A percentile compares a stretch with the other conserved stretches of the same genome.
Evolutionary conservation across 75 land plant genomes (phyloP).

Genomic region (Isoetes taiwanensis): DNA sequence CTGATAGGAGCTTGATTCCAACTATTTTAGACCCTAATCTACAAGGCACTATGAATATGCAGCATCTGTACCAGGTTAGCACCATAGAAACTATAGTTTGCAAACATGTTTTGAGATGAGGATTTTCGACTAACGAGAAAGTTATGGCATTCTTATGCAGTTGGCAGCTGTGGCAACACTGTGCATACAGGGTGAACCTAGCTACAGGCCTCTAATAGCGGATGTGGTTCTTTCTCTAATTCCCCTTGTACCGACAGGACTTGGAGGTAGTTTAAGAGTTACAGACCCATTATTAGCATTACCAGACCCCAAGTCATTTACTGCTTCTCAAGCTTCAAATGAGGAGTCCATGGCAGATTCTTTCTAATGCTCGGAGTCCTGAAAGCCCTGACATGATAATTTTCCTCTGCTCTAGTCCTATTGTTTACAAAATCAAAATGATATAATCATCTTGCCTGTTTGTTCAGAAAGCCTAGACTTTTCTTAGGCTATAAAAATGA

Average conservation of each 20-base stretch:
- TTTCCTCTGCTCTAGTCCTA: no score
- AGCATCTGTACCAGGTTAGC: slow-evolving; percentile 2
- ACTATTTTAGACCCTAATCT: not conserved
- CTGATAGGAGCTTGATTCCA: not conserved
- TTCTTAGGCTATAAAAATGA: no score
- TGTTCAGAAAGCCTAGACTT: no score
- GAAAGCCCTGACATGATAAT: no score
- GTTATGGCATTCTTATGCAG: not conserved
- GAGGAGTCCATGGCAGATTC: no score
- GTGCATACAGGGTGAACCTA: not conserved
- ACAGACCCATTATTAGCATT: not conserved
- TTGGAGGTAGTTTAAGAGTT: not conserved
- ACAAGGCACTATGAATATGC: not conserved
- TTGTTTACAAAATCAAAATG: no score
- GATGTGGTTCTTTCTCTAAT: not conserved
- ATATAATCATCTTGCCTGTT: no score
- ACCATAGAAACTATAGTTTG: not conserved
- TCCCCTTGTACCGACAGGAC: not conserved
- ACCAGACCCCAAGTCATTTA: not conserved
- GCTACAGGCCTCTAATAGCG: slow-evolving; percentile 4
- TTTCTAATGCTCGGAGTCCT: no score
- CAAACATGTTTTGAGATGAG: not conserved
- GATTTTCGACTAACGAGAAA: not conserved
- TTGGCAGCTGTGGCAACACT: not conserved
- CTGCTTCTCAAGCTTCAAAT: slow-evolving; percentile 1